A percentile compares a stretch with the other conserved stretches of the same genome.
Conservation (phyloP, 306 rosid genomes). For the Quercus robur region DNA sequence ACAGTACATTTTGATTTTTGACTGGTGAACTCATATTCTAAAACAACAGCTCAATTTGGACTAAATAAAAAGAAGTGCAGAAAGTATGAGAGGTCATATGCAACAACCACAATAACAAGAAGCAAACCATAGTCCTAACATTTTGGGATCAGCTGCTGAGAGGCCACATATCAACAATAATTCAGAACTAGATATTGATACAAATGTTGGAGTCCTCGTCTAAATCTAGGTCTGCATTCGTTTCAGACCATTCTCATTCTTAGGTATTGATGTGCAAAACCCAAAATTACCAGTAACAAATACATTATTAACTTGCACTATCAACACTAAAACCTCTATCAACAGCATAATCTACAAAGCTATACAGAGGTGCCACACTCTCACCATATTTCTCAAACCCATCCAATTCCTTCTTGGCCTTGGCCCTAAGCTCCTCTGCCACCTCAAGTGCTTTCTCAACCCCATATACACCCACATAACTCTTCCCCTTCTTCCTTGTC, state of each 20-base stretch:
- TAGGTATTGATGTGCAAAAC: too few species aligned
- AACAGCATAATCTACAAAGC: conserved; percentile 91
- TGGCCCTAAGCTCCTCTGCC: conserved; percentile 70
- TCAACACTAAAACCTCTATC: conserved; percentile 69
- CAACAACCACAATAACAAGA: too few species aligned
- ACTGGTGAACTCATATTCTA: too few species aligned
- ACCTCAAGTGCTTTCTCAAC: conserved; percentile 72
- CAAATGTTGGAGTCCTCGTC: too few species aligned
- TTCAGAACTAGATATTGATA: too few species aligned
- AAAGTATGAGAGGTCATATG: too few species aligned
- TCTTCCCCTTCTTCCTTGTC: conserved; percentile 51
- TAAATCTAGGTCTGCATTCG: too few species aligned
- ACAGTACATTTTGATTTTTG: too few species aligned
- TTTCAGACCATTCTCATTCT: too few species aligned
- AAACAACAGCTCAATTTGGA: not conserved
- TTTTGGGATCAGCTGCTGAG: not conserved
- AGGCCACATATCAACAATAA: not conserved
- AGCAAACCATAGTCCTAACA: too few species aligned
- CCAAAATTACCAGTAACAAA: not conserved
- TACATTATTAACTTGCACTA: conserved; percentile 33
- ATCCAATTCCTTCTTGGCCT: conserved; percentile 75
- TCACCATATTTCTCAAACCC: conserved; percentile 81
- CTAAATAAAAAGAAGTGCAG: too few species aligned
- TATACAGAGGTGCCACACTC: conserved; percentile 67
- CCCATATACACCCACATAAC: conserved; percentile 66